phyloP scores from a whole-genome alignment of 805 yeast genomes.

The Starmerella apicola region DNA sequence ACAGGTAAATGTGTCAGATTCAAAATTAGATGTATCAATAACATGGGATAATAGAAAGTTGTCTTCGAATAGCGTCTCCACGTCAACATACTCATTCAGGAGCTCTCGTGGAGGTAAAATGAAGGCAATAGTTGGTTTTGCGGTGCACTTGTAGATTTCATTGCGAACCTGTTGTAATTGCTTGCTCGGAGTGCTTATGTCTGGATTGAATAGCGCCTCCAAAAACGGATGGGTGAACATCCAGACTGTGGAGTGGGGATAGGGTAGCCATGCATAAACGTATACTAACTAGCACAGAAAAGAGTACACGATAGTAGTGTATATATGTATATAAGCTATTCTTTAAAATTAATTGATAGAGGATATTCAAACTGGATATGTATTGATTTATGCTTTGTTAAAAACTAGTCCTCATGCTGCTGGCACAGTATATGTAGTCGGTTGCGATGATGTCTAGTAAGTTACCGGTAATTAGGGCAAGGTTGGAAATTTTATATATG shows the following conservation, averaged over 20 bases:
- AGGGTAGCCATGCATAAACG: too few relatives aligned
- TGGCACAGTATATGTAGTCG: too few relatives aligned
- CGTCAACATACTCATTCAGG: slow-evolving; percentile 1
- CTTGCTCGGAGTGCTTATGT: slow-evolving; percentile 14
- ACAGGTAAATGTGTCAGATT: not conserved
- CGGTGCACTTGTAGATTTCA: not conserved
- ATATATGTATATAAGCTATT: not conserved
- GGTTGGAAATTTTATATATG: not conserved
- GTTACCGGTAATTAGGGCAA: not conserved
- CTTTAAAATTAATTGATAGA: not conserved
- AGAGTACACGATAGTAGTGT: too few relatives aligned
- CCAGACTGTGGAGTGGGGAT: not conserved
- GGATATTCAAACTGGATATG: not conserved
- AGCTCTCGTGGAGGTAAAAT: slow-evolving; percentile 16
- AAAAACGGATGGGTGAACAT: slow-evolving; percentile 19
- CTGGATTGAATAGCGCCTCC: slow-evolving; percentile 18
- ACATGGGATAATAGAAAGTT: slow-evolving; percentile 19
- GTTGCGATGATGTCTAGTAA: not conserved
- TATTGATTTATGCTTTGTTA: too few relatives aligned
- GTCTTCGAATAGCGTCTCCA: slow-evolving; percentile 15
- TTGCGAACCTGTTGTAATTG: slow-evolving; percentile 10
- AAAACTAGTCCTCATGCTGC: too few relatives aligned
- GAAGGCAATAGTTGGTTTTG: slow-evolving; percentile 8
- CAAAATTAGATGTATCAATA: not conserved
- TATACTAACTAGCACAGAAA: too few relatives aligned